Percentiles rank a stretch among this genome's conserved stretches.
These are phyloP conservation scores for Beta macrorhiza DNA, from an alignment of 179 eudicot genomes.

Conservation along the genomic window DNA sequence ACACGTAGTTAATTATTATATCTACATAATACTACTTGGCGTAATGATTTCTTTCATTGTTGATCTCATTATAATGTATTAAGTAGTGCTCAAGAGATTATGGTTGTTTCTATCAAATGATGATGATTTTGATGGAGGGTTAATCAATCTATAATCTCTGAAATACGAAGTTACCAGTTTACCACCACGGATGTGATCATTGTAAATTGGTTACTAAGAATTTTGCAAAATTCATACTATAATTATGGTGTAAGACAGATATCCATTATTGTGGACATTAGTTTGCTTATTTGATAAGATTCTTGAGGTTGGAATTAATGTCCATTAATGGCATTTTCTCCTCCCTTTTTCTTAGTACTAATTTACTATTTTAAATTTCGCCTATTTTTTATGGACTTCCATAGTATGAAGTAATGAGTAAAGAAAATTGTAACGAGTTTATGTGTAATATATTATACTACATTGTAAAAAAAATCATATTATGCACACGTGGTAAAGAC, in stretches of 20 bases:
- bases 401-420: no score
- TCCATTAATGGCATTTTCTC: neutral
- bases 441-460: no score
- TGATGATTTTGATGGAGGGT: slow-evolving; percentile 16
- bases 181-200: neutral
- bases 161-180: neutral
- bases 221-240: neutral
- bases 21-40: neutral
- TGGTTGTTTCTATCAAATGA: slow-evolving; percentile 2
- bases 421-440: no score
- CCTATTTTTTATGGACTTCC: no score
- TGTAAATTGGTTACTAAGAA: neutral
- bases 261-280: neutral
- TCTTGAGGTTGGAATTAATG: neutral
- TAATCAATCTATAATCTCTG: neutral
- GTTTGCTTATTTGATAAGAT: neutral
- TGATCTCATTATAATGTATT: neutral
- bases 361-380: no score
- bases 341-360: no score
- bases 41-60: slow-evolving; percentile 11
- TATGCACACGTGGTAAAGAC: no score
- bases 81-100: slow-evolving; percentile 20
- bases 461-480: no score
- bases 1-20: neutral
- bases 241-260: no score